Evolutionary conservation across 2,329 filamentous ascomycete genomes (phyloP), one percentile per base, ranked within the genome.

Genomic region (Madurella fahalii): DNA sequence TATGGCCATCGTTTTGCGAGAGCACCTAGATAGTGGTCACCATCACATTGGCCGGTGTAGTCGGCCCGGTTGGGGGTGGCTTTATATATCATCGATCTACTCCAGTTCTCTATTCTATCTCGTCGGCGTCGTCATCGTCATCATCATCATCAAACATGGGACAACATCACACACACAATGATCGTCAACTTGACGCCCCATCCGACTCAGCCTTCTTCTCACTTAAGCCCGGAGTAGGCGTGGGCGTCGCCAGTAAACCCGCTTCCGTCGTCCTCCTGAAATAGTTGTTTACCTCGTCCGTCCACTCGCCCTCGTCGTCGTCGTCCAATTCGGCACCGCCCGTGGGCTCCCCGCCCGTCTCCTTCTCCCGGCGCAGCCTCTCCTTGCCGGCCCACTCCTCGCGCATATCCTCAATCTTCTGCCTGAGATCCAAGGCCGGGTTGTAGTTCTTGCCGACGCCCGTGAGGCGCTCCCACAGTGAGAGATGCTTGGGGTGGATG

Each of bases 401-500:
- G 48, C 81, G 77, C 81, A 96, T 88, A 69, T 96, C 93, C 64
- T 85, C 80, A 59, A 96, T 87, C 79, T 90, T 92, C 69, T 86
- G 79, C 74, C 88, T 82, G 75, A 87, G 90, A 77, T 97, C 93
- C 48, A 85, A 75, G 59, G 89, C 85, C 8, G 91, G 84, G 71
- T 96, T 77, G 76, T 96, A 97, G 68, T 81, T 70, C 78, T 94
- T 95, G 71, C 86, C 84, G 16, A 87, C 80, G 49, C 90, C 91
- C 52, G 82, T 80, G 59, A 89, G 71, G 58, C 90, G 86, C 79
- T 97, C 93, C 87, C 90, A 97, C 49, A 92, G 70, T 7, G 88
- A 93, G 59, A 97, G 76, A 68, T 97, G 93, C 70, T 87, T 83
- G 46, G 90, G 87, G 77, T 97, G 91, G 56, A 97, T 85, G 57